phyloP scores from a whole-genome alignment of 1,139 yeast species.

The Protomyces macrosporus region DNA sequence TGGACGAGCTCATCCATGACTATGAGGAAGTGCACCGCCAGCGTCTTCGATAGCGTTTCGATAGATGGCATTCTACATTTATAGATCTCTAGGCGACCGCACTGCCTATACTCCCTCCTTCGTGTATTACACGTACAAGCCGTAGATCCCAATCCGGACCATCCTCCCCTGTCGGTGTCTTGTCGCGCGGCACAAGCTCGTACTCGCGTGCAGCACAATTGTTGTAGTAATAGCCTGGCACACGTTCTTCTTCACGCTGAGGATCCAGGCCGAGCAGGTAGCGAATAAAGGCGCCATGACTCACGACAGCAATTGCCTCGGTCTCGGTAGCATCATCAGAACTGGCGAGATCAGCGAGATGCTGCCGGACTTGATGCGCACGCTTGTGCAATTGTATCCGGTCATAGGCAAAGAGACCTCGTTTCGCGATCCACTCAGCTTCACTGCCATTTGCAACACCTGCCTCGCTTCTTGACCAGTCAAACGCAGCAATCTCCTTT shows the following conservation, averaged over 20 bases:
- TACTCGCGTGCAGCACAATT: slow-evolving; percentile 4
- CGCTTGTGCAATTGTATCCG: not conserved
- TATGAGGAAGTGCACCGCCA: slow-evolving; percentile 18
- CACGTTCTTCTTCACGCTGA: not conserved
- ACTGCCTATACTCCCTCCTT: not conserved
- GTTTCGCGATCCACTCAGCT: not conserved
- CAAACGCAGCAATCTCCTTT: not conserved
- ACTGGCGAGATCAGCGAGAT: not conserved
- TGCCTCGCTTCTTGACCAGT: not conserved
- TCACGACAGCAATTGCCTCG: not conserved
- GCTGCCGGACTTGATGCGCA: not conserved
- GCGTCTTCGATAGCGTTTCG: slow-evolving; percentile 1
- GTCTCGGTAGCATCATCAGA: not conserved
- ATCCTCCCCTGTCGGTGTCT: not conserved
- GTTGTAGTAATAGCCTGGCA: slow-evolving; percentile 6
- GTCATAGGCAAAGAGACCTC: not conserved
- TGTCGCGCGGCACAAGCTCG: not conserved
- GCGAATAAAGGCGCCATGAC: slow-evolving; percentile 4
- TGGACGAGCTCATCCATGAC: not conserved
- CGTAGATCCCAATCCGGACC: not conserved
- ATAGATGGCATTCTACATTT: too few species aligned
- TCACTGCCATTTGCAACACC: not conserved
- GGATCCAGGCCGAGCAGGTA: not conserved
- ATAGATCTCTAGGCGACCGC: not conserved
- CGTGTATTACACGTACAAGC: not conserved